Percentiles rank a stretch among this genome's conserved stretches.
Conservation (phyloP, 2,329 filamentous ascomycete genomes). For the Penicillium hordei region DNA sequence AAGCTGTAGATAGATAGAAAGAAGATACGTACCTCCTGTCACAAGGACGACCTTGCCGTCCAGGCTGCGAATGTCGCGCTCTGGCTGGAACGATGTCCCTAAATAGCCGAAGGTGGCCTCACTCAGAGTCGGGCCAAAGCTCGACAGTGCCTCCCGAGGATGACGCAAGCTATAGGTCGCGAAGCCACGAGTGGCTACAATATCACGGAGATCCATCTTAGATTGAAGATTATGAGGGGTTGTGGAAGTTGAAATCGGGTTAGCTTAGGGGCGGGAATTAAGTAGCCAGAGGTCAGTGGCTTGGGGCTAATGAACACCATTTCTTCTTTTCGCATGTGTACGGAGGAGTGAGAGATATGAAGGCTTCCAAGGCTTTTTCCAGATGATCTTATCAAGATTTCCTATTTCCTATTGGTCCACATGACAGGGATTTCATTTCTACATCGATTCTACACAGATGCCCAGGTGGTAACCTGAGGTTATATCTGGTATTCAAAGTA, state of each 20-base stretch:
- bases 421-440: background rate
- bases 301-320: background rate
- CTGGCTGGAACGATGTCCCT: conserved; percentile 43
- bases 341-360: background rate
- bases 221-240: background rate
- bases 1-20: background rate
- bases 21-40: conserved; percentile 47
- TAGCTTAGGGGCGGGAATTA: background rate
- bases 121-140: conserved; percentile 37
- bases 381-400: background rate
- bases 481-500: too few relatives aligned
- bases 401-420: background rate
- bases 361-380: background rate
- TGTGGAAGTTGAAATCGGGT: background rate
- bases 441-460: too few relatives aligned
- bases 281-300: background rate
- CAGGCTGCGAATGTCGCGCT: conserved; percentile 48
- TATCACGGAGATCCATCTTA: conserved; percentile 19
- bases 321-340: background rate
- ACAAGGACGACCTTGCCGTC: conserved; percentile 52
- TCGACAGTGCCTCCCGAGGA: conserved; percentile 32
- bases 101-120: conserved; percentile 37
- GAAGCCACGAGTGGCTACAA: conserved; percentile 18
- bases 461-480: too few relatives aligned
- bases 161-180: conserved; percentile 26